Conservation (phyloP, 495 filamentous ascomycete genomes). For the Ascobolus immersus region DNA sequence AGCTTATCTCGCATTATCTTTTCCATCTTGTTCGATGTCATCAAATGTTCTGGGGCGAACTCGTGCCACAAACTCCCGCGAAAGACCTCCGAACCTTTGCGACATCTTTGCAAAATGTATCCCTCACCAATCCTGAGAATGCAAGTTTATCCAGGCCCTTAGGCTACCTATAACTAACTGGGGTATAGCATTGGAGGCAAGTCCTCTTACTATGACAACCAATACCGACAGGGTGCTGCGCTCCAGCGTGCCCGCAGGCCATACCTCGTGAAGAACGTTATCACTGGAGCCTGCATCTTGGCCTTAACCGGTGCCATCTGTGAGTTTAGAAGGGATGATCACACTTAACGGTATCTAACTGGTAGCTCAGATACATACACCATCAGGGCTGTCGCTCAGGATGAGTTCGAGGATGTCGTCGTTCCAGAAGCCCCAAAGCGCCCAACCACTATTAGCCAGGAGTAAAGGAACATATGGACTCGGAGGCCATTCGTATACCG, state of each 20-base stretch:
- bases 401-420: conserved; percentile 90
- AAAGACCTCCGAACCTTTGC: too few species aligned
- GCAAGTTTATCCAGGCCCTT: not conserved
- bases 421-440: too few species aligned
- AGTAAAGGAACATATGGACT: too few species aligned
- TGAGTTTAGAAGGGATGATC: conserved; percentile 22
- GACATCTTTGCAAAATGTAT: too few species aligned
- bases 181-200: too few species aligned
- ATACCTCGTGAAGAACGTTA: conserved; percentile 67
- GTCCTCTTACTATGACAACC: conserved; percentile 65
- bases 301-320: conserved; percentile 55
- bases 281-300: conserved; percentile 45
- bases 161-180: not conserved
- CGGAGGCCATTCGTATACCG: too few species aligned
- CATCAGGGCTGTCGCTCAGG: conserved; percentile 69
- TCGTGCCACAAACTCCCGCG: too few species aligned
- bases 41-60: too few species aligned
- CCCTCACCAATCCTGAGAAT: too few species aligned
- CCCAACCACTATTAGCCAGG: too few species aligned
- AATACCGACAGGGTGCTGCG: conserved; percentile 52
- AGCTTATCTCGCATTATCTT: too few species aligned
- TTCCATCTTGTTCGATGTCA: too few species aligned
- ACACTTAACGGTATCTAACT: not conserved
- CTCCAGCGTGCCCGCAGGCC: conserved; percentile 76
- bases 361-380: conserved; percentile 50